Percentiles rank a stretch among this genome's conserved stretches.
phyloP scores from a whole-genome alignment of 2,329 filamentous ascomycete species.

The Aureobasidium sp. region DNA sequence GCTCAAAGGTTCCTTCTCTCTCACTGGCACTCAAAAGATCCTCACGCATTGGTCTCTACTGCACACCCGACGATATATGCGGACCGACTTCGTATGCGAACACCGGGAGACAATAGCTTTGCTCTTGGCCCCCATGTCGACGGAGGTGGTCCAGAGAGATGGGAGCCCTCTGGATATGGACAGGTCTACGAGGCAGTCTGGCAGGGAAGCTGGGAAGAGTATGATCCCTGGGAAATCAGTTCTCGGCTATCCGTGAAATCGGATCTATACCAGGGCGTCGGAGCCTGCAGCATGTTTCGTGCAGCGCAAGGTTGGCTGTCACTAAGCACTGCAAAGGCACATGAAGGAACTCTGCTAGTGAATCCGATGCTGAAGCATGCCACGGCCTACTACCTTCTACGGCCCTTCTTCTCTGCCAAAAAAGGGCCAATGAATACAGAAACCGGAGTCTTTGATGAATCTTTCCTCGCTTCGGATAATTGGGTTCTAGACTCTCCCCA shows the following conservation, averaged over 20 bases:
- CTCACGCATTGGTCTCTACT: slow-evolving; percentile 36
- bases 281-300: slow-evolving; percentile 75
- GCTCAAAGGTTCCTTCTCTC: slow-evolving; percentile 43
- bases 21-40: slow-evolving; percentile 40
- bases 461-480: slow-evolving; percentile 48
- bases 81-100: slow-evolving; percentile 45
- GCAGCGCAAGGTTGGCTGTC: slow-evolving; percentile 83
- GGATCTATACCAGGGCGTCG: slow-evolving; percentile 73
- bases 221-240: slow-evolving; percentile 74
- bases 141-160: slow-evolving; percentile 43
- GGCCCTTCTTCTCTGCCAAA: slow-evolving; percentile 71
- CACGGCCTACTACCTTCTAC: slow-evolving; percentile 71
- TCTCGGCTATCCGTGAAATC: slow-evolving; percentile 60
- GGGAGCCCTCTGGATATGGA: slow-evolving; percentile 56
- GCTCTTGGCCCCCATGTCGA: slow-evolving; percentile 50
- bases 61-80: slow-evolving; percentile 42
- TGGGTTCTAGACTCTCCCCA: slow-evolving; percentile 52
- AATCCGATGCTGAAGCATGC: slow-evolving; percentile 70
- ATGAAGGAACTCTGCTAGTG: slow-evolving; percentile 72
- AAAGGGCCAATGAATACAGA: slow-evolving; percentile 31
- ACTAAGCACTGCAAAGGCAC: slow-evolving; percentile 55
- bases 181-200: slow-evolving; percentile 68
- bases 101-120: slow-evolving; percentile 46
- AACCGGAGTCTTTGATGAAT: slow-evolving; percentile 24
- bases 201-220: slow-evolving; percentile 67